Conservation (phyloP, 768 basidiomycete species). For the Mycena amicta region DNA sequence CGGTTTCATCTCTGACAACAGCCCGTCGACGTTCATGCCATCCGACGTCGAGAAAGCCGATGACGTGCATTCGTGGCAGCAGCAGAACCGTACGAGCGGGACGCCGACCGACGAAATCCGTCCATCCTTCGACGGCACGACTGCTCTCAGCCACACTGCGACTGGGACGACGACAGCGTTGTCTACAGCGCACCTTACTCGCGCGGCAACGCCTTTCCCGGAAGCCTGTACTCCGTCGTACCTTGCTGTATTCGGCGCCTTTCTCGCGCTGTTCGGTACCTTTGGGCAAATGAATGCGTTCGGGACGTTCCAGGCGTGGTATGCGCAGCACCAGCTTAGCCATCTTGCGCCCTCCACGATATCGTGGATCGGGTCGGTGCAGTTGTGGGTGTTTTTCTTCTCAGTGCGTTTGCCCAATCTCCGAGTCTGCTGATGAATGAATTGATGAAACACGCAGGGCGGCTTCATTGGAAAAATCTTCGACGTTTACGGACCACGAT, state of each 20-base stretch:
- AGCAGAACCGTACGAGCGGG: constrained; percentile 12
- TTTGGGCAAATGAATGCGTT: constrained; percentile 76
- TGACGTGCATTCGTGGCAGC: constrained; percentile 4
- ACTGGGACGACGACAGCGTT: constrained; percentile 5
- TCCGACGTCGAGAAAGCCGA: background rate
- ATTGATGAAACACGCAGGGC: constrained; percentile 45
- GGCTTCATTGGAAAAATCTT: constrained; percentile 62
- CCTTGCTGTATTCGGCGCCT: constrained; percentile 64
- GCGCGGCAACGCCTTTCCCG: constrained; percentile 19
- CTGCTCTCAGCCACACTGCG: constrained; percentile 19
- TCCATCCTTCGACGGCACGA: constrained; percentile 19
- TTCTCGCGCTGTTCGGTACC: constrained; percentile 66
- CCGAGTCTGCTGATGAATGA: background rate
- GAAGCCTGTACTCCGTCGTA: constrained; percentile 39
- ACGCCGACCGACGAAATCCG: constrained; percentile 21
- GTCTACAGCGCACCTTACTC: constrained; percentile 13
- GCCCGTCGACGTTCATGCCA: no score
- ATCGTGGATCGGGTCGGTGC: constrained; percentile 73
- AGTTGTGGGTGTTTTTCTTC: constrained; percentile 71
- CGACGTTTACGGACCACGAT: constrained; percentile 60
- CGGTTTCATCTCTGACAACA: no score
- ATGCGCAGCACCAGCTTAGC: constrained; percentile 62
- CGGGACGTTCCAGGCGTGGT: constrained; percentile 74
- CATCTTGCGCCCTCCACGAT: constrained; percentile 56
- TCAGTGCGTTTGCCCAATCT: constrained; percentile 45